phyloP scores from a whole-genome alignment of 1,284 basidiomycete genomes.

The Leccinum ponderosum region DNA sequence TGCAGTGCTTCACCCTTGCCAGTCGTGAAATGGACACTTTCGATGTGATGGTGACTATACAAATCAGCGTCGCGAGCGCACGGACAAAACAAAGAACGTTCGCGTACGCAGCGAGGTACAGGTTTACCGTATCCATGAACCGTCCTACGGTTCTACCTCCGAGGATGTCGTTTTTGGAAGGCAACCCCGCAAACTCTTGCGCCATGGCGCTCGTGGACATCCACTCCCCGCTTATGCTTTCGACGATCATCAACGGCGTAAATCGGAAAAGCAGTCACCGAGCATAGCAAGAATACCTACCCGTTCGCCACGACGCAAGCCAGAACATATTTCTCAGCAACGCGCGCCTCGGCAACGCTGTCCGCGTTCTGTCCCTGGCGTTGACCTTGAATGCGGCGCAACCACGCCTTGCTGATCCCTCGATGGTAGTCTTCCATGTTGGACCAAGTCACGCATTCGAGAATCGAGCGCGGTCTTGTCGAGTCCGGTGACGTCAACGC shows the following conservation, averaged over 20 bases:
- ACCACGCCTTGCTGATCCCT: slow-evolving; percentile 68
- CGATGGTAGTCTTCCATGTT: slow-evolving; percentile 68
- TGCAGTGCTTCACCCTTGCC: slow-evolving; percentile 48
- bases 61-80: slow-evolving; percentile 10
- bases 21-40: slow-evolving; percentile 65
- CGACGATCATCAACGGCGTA: neutral
- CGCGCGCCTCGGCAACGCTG: slow-evolving; percentile 42
- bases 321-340: slow-evolving; percentile 63
- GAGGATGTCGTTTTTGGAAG: slow-evolving; percentile 18
- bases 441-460: slow-evolving; percentile 53
- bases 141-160: slow-evolving; percentile 20
- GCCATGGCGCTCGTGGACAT: slow-evolving; percentile 65
- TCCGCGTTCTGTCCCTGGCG: slow-evolving; percentile 31
- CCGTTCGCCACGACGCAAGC: slow-evolving; percentile 70
- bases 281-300: slow-evolving; percentile 31
- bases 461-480: no score
- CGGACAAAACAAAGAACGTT: neutral
- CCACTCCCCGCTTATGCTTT: slow-evolving; percentile 65
- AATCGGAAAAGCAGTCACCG: no score
- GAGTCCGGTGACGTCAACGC: no score
- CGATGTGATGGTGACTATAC: slow-evolving; percentile 69
- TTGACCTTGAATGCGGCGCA: slow-evolving; percentile 44
- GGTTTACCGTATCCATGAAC: slow-evolving; percentile 47
- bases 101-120: slow-evolving; percentile 64
- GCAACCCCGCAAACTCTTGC: slow-evolving; percentile 58